Evolutionary conservation across 768 basidiomycete genomes (phyloP).

Genomic region (Boletus barrowsii): DNA sequence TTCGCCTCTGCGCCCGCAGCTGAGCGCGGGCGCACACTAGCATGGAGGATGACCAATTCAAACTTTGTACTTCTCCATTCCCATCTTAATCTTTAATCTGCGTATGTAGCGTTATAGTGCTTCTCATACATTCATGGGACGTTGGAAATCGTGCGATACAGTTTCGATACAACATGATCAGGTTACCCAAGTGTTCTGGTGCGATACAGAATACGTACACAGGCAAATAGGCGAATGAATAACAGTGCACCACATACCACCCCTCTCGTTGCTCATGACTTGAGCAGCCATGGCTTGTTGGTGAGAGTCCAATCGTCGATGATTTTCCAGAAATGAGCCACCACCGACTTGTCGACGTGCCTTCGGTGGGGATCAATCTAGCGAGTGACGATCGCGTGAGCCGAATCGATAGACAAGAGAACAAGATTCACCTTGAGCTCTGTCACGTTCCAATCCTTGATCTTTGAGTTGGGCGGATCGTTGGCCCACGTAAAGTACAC

Average conservation of each 20-base stretch:
- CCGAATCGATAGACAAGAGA: not conserved
- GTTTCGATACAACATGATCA: no score
- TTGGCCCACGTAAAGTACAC: slow-evolving; percentile 94
- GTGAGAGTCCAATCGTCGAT: slow-evolving; percentile 81
- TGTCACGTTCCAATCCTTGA: slow-evolving; percentile 96
- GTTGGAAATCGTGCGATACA: no score
- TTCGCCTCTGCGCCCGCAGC: no score
- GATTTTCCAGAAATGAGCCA: slow-evolving; percentile 94
- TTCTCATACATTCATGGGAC: no score
- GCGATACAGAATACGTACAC: not conserved
- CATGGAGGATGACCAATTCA: no score
- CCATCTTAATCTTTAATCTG: no score
- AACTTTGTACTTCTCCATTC: no score
- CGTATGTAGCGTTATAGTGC: no score
- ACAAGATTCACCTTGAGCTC: slow-evolving; percentile 68
- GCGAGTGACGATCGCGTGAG: not conserved
- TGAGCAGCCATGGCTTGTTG: slow-evolving; percentile 78
- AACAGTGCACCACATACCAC: not conserved
- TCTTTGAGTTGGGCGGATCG: slow-evolving; percentile 82
- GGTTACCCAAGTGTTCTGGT: no score
- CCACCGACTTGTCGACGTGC: slow-evolving; percentile 91
- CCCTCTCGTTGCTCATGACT: slow-evolving; percentile 28
- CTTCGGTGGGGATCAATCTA: slow-evolving; percentile 88
- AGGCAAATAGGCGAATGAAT: not conserved
- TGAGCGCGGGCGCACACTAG: no score